Conservation (phyloP, 192 early-diverging fungal species). For the Backusella liffmaniae region DNA sequence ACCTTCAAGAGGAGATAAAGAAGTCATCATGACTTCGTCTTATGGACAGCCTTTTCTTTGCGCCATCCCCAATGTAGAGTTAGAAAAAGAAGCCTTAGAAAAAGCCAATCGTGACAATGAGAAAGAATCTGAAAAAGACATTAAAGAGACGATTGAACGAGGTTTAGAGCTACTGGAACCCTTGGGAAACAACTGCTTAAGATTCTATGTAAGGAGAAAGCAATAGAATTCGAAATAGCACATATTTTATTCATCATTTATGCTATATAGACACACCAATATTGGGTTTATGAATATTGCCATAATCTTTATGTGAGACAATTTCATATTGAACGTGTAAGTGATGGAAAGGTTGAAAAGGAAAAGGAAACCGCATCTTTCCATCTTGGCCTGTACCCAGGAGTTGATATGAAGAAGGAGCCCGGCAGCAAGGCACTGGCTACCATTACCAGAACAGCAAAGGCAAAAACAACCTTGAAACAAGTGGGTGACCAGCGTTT, state of each 20-base stretch:
- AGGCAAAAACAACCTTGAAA: conserved; percentile 35
- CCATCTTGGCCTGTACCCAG: conserved; percentile 17
- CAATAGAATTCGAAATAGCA: not conserved
- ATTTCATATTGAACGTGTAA: conserved; percentile 25
- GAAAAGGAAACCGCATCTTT: conserved; percentile 12
- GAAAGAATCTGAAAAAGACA: conserved; percentile 35
- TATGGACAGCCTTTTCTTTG: conserved; percentile 52
- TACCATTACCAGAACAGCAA: not conserved
- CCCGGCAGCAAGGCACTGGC: not conserved
- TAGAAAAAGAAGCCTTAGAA: conserved; percentile 16
- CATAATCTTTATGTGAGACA: conserved; percentile 45
- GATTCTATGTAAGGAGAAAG: conserved; percentile 23
- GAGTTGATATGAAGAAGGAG: not conserved
- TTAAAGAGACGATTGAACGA: conserved; percentile 40
- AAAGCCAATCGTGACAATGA: conserved; percentile 8
- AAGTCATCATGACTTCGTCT: conserved; percentile 40
- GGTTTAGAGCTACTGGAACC: conserved; percentile 60
- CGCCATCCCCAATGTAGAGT: conserved; percentile 47
- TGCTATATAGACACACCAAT: conserved; percentile 38
- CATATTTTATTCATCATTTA: not conserved
- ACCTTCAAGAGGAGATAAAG: conserved; percentile 13
- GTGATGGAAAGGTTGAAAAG: conserved; percentile 11
- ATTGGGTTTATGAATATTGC: conserved; percentile 90
- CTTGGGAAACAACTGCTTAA: conserved; percentile 47
- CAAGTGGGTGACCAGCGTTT: conserved; percentile 52